A percentile compares a stretch with the other conserved stretches of the same genome.
Evolutionary conservation across 257 asterid species (phyloP).

Genomic region (Henckelia pumila): DNA sequence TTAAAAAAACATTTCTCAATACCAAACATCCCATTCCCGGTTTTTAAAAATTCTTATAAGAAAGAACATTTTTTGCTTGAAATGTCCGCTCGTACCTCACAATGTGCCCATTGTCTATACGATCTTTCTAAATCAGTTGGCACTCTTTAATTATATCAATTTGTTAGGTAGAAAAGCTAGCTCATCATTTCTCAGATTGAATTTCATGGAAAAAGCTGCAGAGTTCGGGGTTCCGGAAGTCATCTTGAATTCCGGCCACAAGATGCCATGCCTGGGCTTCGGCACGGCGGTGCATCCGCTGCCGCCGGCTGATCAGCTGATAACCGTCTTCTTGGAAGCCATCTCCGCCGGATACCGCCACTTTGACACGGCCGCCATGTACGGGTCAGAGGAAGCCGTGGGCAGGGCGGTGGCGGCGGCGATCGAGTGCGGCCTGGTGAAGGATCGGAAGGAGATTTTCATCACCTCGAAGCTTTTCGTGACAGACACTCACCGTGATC

Average conservation of each 20-base stretch:
- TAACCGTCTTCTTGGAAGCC: conserved; percentile 31
- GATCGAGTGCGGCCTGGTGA: conserved; percentile 32
- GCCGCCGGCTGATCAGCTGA: conserved; percentile 37
- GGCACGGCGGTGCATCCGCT: conserved; percentile 28
- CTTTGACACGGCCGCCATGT: conserved; percentile 47
- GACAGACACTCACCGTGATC: conserved; percentile 33
- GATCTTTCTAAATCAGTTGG: no score
- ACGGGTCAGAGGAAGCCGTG: conserved; percentile 44
- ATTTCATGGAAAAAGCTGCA: conserved; percentile 12
- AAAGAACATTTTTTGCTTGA: no score
- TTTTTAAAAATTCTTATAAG: no score
- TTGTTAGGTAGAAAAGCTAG: no score
- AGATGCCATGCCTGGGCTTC: conserved; percentile 40
- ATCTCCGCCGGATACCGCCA: conserved; percentile 48
- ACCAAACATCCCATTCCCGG: no score
- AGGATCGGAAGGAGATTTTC: conserved; percentile 41
- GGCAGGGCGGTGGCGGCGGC: conserved; percentile 45
- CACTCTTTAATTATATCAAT: no score
- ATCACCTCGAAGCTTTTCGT: conserved; percentile 46
- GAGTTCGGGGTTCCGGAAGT: conserved; percentile 25
- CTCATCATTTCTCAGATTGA: no score
- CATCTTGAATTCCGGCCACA: conserved; percentile 36
- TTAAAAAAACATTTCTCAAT: no score
- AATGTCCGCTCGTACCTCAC: no score
- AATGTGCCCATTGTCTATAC: no score